A percentile compares a stretch with the other conserved stretches of the same genome.
These are phyloP conservation scores for Fusarium torulosum DNA, from an alignment of 2,329 filamentous ascomycete species.

Conservation along the genomic window DNA sequence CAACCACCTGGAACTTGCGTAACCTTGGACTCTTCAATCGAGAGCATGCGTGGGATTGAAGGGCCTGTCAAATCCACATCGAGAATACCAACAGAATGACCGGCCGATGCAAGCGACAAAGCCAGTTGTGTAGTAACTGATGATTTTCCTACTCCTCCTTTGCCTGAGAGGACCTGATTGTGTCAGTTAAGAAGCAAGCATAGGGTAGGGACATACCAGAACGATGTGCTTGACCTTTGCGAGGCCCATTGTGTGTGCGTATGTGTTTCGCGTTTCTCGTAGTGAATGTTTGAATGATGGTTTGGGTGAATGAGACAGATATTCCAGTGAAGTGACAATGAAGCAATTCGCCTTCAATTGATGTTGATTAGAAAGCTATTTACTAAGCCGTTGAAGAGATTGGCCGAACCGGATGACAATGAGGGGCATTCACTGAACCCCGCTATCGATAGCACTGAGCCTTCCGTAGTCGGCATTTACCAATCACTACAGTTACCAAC, in stretches of 20 bases:
- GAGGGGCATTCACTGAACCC: constrained; percentile 32
- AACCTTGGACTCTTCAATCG: constrained; percentile 89
- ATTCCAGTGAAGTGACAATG: neutral
- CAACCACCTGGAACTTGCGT: constrained; percentile 92
- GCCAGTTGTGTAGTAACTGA: constrained; percentile 97
- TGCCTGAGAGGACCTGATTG: constrained; percentile 83
- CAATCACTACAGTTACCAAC: no score
- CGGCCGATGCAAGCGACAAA: constrained; percentile 85
- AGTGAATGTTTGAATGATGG: no score
- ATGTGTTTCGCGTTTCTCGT: no score
- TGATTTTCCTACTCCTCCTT: constrained; percentile 98
- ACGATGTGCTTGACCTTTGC: constrained; percentile 80
- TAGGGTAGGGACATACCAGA: constrained; percentile 65
- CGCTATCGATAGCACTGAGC: constrained; percentile 29
- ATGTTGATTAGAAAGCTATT: constrained; percentile 49
- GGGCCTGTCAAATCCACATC: constrained; percentile 97
- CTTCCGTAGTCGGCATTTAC: constrained; percentile 12
- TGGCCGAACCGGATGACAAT: constrained; percentile 33
- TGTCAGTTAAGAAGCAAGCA: constrained; percentile 30
- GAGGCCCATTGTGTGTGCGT: constrained; percentile 50
- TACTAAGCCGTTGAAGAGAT: constrained; percentile 45
- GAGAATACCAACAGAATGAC: constrained; percentile 91
- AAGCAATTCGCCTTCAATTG: neutral
- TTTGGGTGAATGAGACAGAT: neutral
- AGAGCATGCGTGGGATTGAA: constrained; percentile 94